Conservation (phyloP, 2,329 filamentous ascomycete genomes). For the Phyllosticta citriasiana region DNA sequence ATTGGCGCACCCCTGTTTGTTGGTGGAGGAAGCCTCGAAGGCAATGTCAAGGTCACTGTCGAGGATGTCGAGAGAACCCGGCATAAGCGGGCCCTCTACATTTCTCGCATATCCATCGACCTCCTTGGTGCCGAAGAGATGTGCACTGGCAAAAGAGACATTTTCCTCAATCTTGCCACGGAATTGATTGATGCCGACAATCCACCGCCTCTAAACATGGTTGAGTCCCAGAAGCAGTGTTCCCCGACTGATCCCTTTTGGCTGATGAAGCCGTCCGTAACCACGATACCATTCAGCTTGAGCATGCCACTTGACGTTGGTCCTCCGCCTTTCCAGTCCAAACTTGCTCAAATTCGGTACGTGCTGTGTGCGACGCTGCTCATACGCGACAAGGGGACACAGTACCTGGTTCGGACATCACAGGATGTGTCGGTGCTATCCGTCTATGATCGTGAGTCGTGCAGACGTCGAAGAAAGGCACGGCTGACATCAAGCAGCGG, state of each 20-base stretch:
- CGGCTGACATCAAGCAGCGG: constrained; percentile 26
- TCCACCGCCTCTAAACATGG: constrained; percentile 42
- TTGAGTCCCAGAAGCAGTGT: constrained; percentile 33
- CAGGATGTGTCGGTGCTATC: constrained; percentile 42
- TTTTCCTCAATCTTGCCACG: constrained; percentile 43
- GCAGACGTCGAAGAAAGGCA: constrained; percentile 8
- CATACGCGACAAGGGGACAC: constrained; percentile 38
- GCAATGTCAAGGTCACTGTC: constrained; percentile 37
- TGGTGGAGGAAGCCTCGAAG: constrained; percentile 46
- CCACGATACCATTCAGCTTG: constrained; percentile 41
- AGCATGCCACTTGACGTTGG: constrained; percentile 45
- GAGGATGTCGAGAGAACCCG: constrained; percentile 37
- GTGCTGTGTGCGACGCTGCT: constrained; percentile 38
- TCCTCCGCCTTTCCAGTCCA: constrained; percentile 44
- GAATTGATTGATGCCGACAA: constrained; percentile 42
- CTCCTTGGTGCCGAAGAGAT: constrained; percentile 45
- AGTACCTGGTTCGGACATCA: constrained; percentile 40
- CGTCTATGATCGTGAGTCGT: constrained; percentile 41
- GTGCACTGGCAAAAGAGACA: constrained; percentile 33
- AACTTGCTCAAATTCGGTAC: constrained; percentile 42
- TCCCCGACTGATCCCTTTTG: constrained; percentile 34
- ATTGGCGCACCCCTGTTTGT: constrained; percentile 43
- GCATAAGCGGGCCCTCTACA: constrained; percentile 34
- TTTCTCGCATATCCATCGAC: constrained; percentile 42
- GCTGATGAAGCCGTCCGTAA: constrained; percentile 38